Evolutionary conservation across 176 grass and related monocot species (phyloP).

Genomic region (Hordeum marinum): DNA sequence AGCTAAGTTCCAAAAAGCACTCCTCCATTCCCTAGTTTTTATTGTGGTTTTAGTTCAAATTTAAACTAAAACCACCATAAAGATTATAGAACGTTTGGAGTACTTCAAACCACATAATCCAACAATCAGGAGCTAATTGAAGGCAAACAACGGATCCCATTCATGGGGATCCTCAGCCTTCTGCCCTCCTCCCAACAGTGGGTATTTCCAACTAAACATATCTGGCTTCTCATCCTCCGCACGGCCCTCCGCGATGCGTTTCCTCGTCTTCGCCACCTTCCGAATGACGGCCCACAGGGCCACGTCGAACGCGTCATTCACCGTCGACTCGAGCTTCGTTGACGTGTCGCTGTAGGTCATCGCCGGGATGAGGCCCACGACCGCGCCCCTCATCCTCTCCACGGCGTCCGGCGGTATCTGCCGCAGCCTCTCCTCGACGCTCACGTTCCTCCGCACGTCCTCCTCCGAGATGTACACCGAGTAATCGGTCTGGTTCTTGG

Average conservation of each 20-base stretch:
- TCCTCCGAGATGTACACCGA: conserved; percentile 65
- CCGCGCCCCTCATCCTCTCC: conserved; percentile 42
- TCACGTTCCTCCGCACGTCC: conserved; percentile 43
- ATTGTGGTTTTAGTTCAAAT: too few relatives aligned
- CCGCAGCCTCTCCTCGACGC: conserved; percentile 53
- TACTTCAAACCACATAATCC: neutral
- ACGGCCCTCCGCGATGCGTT: conserved; percentile 6
- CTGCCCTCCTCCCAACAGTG: conserved; percentile 37
- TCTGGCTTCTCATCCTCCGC: conserved; percentile 30
- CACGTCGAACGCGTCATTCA: conserved; percentile 76
- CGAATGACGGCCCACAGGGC: conserved; percentile 43
- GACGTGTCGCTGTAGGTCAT: conserved; percentile 53
- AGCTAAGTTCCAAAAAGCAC: neutral
- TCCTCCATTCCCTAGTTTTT: too few relatives aligned
- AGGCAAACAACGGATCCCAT: conserved; percentile 50
- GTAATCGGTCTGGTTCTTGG: conserved; percentile 47
- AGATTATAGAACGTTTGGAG: too few relatives aligned
- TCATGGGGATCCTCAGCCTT: conserved; percentile 43
- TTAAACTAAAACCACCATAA: too few relatives aligned
- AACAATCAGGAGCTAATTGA: neutral
- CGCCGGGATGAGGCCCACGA: conserved; percentile 49
- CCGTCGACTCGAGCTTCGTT: conserved; percentile 40
- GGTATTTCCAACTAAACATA: conserved; percentile 58
- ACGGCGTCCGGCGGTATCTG: conserved; percentile 28
- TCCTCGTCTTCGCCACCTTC: conserved; percentile 44